Conservation (phyloP, 306 rosid species). For the Pyrus communis region DNA sequence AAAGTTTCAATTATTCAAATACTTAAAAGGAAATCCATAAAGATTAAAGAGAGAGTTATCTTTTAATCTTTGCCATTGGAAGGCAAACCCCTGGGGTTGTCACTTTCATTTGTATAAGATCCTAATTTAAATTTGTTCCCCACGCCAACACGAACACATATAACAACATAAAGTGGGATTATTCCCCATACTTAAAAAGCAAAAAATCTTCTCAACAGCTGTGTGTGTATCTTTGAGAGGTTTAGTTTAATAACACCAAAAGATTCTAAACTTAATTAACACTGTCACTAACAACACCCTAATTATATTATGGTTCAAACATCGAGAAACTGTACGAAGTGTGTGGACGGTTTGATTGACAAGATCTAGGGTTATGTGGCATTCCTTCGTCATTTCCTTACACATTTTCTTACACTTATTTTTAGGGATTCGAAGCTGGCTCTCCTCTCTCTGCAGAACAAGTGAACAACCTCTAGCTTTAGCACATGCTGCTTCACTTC, state of each 20-base stretch:
- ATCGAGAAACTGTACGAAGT: constrained; percentile 27
- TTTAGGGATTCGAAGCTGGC: constrained; percentile 53
- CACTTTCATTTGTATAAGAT: constrained; percentile 28
- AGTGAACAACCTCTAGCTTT: constrained; percentile 30
- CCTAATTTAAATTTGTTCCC: constrained; percentile 11
- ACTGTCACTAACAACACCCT: not conserved
- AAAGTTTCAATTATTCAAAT: constrained; percentile 29
- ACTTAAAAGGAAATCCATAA: constrained; percentile 3
- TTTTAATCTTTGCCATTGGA: constrained; percentile 32
- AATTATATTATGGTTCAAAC: constrained; percentile 17
- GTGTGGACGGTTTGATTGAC: constrained; percentile 34
- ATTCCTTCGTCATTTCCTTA: constrained; percentile 29
- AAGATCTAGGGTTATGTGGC: constrained; percentile 35
- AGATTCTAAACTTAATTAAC: constrained; percentile 32
- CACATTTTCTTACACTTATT: constrained; percentile 29
- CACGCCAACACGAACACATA: constrained; percentile 13
- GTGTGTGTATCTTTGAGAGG: constrained; percentile 39
- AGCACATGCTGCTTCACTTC: constrained; percentile 60
- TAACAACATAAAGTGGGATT: constrained; percentile 32
- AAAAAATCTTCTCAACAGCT: constrained; percentile 59
- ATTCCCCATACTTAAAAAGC: constrained; percentile 47
- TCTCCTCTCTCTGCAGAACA: constrained; percentile 20
- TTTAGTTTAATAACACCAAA: constrained; percentile 24
- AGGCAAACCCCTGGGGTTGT: constrained; percentile 32
- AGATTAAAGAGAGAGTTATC: not conserved